Base-by-base conservation (phyloP, 2,329 filamentous ascomycete genomes). In the Rhynchosporium agropyri region DNA sequence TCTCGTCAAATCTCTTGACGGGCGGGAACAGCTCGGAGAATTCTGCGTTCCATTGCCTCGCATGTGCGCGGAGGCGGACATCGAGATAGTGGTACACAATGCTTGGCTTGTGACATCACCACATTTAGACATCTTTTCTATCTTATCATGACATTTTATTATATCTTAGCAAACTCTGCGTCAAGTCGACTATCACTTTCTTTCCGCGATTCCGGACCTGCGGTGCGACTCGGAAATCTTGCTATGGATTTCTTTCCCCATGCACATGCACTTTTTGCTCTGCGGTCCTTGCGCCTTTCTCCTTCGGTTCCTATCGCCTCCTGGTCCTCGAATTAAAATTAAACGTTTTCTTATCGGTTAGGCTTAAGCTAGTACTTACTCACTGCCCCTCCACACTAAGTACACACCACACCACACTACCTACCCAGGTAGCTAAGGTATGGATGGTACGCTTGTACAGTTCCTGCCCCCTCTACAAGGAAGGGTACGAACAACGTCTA, bases 341-440 rank as follows among this genome's bases (percentile, higher is more conserved):
- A 20, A 20, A 20, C 20, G 20, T 20, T 60, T 28, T 33, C 51
- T 59, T 61, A 55, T 63, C 63, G 36, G 20, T 20, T 20, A 20
- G 20, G 20, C 20, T 20, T 20, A 20, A 31, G 43, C 9, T 29
- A 20, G 29, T 4, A 54, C 50, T 62, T 1, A 20, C 1, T 49
- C 55, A 57, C 53, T 60, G 60, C 65, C 61, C 63, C 65, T 67
- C 62, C 65, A 67, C 61, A 66, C 64, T 1, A 20, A 20, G 20
- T 20, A 20, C 20, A 20, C 20, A 20, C 20, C 20, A 20, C 20
- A 20, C 20, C 20, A 20, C 20, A 20, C 20, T 20, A 20, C 20
- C 20, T 20, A 20, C 20, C 20, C 20, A 20, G 20, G 20, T 20
- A 20, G 20, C 20, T 20, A 20, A 20, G 20, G 20, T 20, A 20